Evolutionary conservation across 495 filamentous ascomycete species (phyloP).

Genomic region (Astrothelium macrocarpum): DNA sequence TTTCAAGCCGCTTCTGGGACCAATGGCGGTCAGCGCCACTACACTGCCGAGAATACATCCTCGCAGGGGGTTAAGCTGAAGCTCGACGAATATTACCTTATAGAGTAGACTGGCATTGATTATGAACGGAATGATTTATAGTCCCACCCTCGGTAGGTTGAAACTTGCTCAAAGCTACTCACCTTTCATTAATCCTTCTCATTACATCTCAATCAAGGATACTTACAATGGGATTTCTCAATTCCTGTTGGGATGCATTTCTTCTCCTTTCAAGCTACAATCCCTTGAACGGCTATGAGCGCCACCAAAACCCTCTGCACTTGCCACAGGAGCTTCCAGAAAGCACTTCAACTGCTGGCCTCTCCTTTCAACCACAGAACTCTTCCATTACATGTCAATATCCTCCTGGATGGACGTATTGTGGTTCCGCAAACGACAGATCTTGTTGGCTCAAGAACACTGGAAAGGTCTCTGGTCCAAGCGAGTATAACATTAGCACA

Average conservation of each 20-base stretch:
- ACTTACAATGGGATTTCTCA: constrained; percentile 6
- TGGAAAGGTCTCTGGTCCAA: neutral
- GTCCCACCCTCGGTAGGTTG: neutral
- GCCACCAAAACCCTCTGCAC: neutral
- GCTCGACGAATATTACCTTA: neutral
- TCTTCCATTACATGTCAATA: constrained; percentile 5
- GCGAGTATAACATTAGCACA: neutral
- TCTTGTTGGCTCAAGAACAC: constrained; percentile 4
- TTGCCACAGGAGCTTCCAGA: neutral
- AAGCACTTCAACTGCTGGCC: neutral
- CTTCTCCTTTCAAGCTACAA: constrained; percentile 5
- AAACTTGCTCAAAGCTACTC: neutral
- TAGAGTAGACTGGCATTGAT: neutral
- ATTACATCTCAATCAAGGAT: neutral
- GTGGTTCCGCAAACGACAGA: constrained; percentile 3
- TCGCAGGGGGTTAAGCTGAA: neutral
- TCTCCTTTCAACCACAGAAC: neutral
- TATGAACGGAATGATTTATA: neutral
- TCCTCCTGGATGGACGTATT: constrained; percentile 2
- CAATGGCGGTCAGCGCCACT: neutral
- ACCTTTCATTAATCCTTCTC: neutral
- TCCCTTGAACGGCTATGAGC: neutral
- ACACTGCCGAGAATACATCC: neutral
- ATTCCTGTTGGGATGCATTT: constrained; percentile 8
- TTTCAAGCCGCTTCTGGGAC: neutral